Base-by-base conservation (phyloP, 176 grass and related monocot genomes). In the Miscanthus lutarioriparius region DNA sequence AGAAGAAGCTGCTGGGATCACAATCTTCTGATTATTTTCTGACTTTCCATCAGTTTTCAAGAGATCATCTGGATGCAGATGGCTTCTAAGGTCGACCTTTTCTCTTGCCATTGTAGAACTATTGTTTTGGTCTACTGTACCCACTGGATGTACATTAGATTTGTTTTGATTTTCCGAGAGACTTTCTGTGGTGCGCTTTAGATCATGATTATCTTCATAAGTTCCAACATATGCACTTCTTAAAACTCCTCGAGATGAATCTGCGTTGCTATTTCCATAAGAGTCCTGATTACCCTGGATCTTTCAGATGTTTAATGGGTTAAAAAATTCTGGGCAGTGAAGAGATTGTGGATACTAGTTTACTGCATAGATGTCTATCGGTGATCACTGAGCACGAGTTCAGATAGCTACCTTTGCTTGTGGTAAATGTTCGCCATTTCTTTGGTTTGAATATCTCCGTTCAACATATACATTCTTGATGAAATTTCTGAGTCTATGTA, bases 381-480 rank as follows among this genome's bases (percentile, higher is more conserved):
- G 54, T 58, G 17, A n/a, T n/a, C 2, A 53, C 8, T 49, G 49
- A 38, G 15, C 10, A 69, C 26, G 6, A 74, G 0, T n/a, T 9
- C 5, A 64, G 11, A 91, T 48, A 75, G 61, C 22, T 83, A 94
- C 89, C 89, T 91, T 94, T 58, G 41, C 63, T 56, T 56, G 77
- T 87, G 80, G 76, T 61, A 77, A 78, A 61, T 80, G 77, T 47
- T 90, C 68, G 66, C 51, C 82, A 74, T 54, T 91, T 80, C 74
- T 83, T 74, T 88, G 85, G 28, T 78, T 72, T 36, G 64, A 61
- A 44, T 76, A 93, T 81, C 86, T 93, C 45, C 32, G 67, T 37
- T 93, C 88, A 27, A 90, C 86, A 80, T 93, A 93, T 56, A 91
- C 72, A 80, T 80, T 83, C 82, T 84, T 93, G 75, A 93, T 93